phyloP scores from a whole-genome alignment of 1,139 yeast genomes.

The Suhomyces bokatorum region DNA sequence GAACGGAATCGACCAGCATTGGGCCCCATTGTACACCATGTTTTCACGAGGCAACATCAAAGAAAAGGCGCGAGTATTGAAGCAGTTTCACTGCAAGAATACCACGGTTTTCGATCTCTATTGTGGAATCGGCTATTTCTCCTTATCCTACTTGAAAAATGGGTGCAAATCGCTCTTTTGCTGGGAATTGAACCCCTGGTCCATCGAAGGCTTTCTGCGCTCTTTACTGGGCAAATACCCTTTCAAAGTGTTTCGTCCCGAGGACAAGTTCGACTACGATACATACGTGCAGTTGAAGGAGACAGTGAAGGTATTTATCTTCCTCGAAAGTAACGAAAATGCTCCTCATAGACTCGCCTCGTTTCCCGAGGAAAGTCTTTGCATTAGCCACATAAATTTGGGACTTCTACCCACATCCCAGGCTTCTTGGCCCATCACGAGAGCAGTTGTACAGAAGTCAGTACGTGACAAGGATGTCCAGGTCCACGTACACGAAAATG shows the following conservation, averaged over 20 bases:
- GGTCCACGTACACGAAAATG: conserved; percentile 60
- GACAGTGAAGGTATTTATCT: conserved; percentile 37
- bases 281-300: conserved; percentile 10
- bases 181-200: conserved; percentile 90
- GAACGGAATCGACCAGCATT: conserved; percentile 73
- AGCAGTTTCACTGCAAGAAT: conserved; percentile 26
- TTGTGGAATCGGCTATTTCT: conserved; percentile 86
- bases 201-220: conserved; percentile 72
- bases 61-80: conserved; percentile 68
- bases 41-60: conserved; percentile 86
- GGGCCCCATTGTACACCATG: conserved; percentile 90
- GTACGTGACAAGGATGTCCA: conserved; percentile 3
- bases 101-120: conserved; percentile 66
- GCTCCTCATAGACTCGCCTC: conserved; percentile 44
- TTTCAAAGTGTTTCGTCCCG: conserved; percentile 32
- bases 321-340: conserved; percentile 61
- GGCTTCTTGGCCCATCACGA: conserved; percentile 58
- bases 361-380: conserved; percentile 19
- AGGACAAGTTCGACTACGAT: conserved; percentile 30
- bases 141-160: conserved; percentile 62
- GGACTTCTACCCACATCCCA: conserved; percentile 75
- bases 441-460: conserved; percentile 17
- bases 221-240: conserved; percentile 45
- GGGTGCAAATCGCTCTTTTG: conserved; percentile 59
- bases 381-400: conserved; percentile 65